Conservation (phyloP, 257 asterid species). For the Linaria vulgaris region DNA sequence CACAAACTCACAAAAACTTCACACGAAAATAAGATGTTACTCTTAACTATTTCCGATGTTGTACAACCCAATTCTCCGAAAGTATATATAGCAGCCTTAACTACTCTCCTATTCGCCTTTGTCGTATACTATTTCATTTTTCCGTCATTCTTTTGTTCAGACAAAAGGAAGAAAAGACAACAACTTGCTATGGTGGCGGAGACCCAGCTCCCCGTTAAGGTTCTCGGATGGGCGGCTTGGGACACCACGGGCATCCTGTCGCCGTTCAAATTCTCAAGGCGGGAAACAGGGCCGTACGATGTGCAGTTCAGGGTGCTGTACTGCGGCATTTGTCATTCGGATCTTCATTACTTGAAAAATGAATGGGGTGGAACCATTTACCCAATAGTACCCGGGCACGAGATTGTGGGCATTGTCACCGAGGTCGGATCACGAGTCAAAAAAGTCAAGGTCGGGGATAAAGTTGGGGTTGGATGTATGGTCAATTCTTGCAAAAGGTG, state of each 20-base stretch:
- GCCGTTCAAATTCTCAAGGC: slow-evolving; percentile 23
- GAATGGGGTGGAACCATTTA: slow-evolving; percentile 31
- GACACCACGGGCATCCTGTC: slow-evolving; percentile 25
- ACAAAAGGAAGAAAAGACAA: not conserved
- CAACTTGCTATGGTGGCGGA: not conserved
- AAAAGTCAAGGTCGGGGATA: slow-evolving; percentile 34
- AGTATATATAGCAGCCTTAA: not conserved
- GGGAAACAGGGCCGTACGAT: slow-evolving; percentile 18
- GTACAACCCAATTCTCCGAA: not conserved
- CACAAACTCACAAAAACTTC: not conserved
- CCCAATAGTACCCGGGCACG: slow-evolving; percentile 48
- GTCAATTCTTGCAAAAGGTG: slow-evolving; percentile 36
- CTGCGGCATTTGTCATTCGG: slow-evolving; percentile 49
- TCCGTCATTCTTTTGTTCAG: not conserved
- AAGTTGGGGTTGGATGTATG: slow-evolving; percentile 41
- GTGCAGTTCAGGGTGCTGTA: slow-evolving; percentile 27
- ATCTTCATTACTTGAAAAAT: slow-evolving; percentile 35
- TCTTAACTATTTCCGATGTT: not conserved
- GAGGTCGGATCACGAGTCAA: slow-evolving; percentile 33
- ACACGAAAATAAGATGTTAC: not conserved
- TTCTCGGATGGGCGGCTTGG: slow-evolving; percentile 27
- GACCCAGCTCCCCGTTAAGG: slow-evolving; percentile 12
- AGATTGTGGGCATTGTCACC: slow-evolving; percentile 39
- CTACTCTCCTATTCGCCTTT: not conserved
- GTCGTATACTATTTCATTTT: not conserved